Evolutionary conservation across 345 rosid species (phyloP).

Genomic region (Salix viminalis): DNA sequence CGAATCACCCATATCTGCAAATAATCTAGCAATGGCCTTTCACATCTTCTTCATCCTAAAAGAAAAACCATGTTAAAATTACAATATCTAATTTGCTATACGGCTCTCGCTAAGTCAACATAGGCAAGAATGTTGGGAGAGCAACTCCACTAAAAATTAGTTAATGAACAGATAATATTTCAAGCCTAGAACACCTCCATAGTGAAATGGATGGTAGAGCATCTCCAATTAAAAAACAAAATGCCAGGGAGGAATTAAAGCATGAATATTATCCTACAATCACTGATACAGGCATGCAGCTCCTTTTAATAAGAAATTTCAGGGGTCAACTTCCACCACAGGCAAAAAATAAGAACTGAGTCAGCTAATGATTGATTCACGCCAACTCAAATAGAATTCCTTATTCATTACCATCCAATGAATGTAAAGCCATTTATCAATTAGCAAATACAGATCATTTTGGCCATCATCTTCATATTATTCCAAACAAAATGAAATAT

Average conservation of each 20-base stretch:
- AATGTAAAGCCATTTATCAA: neutral
- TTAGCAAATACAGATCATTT: neutral
- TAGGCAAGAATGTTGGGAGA: neutral
- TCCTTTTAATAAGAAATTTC: neutral
- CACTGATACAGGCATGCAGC: neutral
- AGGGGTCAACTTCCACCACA: neutral
- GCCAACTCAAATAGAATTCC: neutral
- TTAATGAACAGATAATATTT: neutral
- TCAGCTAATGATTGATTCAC: neutral
- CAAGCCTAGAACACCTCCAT: neutral
- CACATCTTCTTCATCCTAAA: constrained; percentile 97
- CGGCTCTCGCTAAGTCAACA: neutral
- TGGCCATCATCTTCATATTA: neutral
- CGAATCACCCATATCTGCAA: constrained; percentile 97
- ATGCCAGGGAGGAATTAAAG: neutral
- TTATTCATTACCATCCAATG: neutral
- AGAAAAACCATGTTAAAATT: constrained; percentile 14
- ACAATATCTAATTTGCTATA: neutral
- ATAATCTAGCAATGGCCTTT: constrained; percentile 92
- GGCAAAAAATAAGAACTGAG: neutral
- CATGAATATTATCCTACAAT: neutral
- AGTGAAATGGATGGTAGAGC: neutral
- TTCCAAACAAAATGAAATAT: neutral
- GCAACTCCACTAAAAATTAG: neutral
- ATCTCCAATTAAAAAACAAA: neutral